These are phyloP conservation scores for Dendrobium nobile DNA, from an alignment of 106 monocot species.

Conservation along the genomic window DNA sequence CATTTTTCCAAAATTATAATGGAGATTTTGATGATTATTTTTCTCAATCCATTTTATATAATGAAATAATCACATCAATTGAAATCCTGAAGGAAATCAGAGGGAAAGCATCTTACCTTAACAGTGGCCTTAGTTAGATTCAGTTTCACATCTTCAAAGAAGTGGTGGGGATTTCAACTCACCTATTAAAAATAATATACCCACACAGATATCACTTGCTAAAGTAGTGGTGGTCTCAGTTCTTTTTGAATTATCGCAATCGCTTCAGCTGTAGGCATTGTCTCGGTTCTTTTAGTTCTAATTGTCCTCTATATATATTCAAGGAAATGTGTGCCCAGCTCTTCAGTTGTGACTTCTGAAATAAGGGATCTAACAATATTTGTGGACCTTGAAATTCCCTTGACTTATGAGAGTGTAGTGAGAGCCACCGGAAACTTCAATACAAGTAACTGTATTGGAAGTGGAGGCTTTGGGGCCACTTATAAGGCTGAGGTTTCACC, in stretches of 20 bases:
- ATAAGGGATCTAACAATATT: conserved; percentile 65
- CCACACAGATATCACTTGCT: conserved; percentile 3
- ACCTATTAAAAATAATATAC: conserved; percentile 12
- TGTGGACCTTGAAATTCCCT: conserved; percentile 65
- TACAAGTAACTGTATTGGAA: conserved; percentile 83
- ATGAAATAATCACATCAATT: not conserved
- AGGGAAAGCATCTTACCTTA: not conserved
- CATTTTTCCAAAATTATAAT: not conserved
- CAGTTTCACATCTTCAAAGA: conserved; percentile 26
- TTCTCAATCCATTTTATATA: not conserved
- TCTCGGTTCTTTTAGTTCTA: conserved; percentile 64
- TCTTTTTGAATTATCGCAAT: conserved; percentile 80
- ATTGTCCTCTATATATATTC: conserved; percentile 66
- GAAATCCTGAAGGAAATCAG: not conserved
- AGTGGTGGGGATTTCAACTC: conserved; percentile 9
- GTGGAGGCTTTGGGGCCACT: conserved; percentile 95
- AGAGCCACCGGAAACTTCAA: conserved; percentile 63
- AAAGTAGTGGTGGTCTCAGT: conserved; percentile 34
- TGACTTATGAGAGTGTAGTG: conserved; percentile 56
- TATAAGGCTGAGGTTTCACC: conserved; percentile 76
- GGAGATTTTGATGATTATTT: not conserved
- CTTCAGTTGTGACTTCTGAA: conserved; percentile 32
- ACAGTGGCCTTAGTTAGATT: conserved; percentile 6
- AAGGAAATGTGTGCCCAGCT: conserved; percentile 49
- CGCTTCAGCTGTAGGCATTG: conserved; percentile 71